These are phyloP conservation scores for Pelargonium myrrhifolium DNA, from an alignment of 441 rosid genomes.

Conservation along the genomic window DNA sequence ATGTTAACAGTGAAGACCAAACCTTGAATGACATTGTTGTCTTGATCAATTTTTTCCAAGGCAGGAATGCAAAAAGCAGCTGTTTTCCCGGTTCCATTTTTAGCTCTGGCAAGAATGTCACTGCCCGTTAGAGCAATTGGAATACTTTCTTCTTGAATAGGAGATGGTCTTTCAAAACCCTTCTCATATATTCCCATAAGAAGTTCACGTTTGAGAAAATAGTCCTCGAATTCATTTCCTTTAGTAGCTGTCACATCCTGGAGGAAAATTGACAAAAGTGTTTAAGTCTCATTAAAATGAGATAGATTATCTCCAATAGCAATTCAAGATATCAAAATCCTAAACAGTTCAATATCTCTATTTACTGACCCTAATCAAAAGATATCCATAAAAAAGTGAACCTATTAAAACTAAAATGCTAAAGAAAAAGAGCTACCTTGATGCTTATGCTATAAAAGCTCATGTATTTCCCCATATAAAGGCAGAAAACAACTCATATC, in stretches of 20 bases:
- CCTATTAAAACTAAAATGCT: no score
- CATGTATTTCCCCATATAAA: no score
- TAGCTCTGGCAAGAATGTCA: constrained; percentile 96
- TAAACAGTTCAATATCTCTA: not conserved
- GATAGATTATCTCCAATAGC: not conserved
- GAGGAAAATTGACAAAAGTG: not conserved
- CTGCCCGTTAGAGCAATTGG: constrained; percentile 98
- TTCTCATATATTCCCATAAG: constrained; percentile 98
- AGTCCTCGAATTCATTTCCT: constrained; percentile 97
- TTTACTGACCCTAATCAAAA: not conserved
- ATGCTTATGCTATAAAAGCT: no score
- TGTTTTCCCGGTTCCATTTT: constrained; percentile 96
- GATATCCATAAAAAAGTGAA: not conserved
- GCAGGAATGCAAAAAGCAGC: constrained; percentile 97
- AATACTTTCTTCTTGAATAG: constrained; percentile 99
- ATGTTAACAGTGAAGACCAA: not conserved
- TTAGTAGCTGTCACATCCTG: constrained; percentile 99
- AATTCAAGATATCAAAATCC: not conserved
- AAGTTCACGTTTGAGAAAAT: constrained; percentile 87
- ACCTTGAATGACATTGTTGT: constrained; percentile 94
- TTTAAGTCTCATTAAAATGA: not conserved
- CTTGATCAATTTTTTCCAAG: constrained; percentile 94
- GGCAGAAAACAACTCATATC: no score
- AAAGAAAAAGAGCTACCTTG: no score
- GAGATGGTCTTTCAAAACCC: constrained; percentile 98